Percentiles rank a stretch among this genome's conserved stretches.
These are phyloP conservation scores for Leersia perrieri DNA, from an alignment of 176 grass and related monocot species.

Conservation along the genomic window DNA sequence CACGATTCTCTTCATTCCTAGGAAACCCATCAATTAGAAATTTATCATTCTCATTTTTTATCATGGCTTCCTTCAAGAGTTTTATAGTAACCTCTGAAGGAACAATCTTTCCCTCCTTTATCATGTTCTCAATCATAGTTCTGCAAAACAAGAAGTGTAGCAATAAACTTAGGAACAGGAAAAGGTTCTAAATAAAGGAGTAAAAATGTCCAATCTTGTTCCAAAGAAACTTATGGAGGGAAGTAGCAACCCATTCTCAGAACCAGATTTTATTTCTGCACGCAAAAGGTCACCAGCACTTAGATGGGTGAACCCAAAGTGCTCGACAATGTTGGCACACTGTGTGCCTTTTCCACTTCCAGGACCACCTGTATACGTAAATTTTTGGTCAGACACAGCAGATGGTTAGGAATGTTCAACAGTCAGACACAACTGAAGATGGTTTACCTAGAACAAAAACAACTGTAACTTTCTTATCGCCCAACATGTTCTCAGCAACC, in stretches of 20 bases:
- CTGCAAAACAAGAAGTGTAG: slow-evolving; percentile 41
- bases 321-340: slow-evolving; percentile 85
- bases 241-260: slow-evolving; percentile 69
- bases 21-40: slow-evolving; percentile 93
- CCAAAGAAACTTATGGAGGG: slow-evolving; percentile 8
- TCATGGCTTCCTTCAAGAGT: slow-evolving; percentile 76
- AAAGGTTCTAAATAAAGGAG: slow-evolving; percentile 11
- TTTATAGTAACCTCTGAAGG: slow-evolving; percentile 90
- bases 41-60: slow-evolving; percentile 71
- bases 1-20: slow-evolving; percentile 93
- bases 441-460: slow-evolving; percentile 77
- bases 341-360: slow-evolving; percentile 90
- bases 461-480: slow-evolving; percentile 69
- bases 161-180: background rate
- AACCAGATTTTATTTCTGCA: slow-evolving; percentile 83
- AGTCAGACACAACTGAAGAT: background rate
- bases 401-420: background rate
- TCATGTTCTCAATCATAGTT: slow-evolving; percentile 97
- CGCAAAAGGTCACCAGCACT: slow-evolving; percentile 90
- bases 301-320: slow-evolving; percentile 87
- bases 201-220: slow-evolving; percentile 3
- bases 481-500: slow-evolving; percentile 55
- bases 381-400: slow-evolving; percentile 23
- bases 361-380: slow-evolving; percentile 71
- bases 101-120: slow-evolving; percentile 95